phyloP scores from a whole-genome alignment of 2,329 filamentous ascomycete species.

The Venturia oleaginea region DNA sequence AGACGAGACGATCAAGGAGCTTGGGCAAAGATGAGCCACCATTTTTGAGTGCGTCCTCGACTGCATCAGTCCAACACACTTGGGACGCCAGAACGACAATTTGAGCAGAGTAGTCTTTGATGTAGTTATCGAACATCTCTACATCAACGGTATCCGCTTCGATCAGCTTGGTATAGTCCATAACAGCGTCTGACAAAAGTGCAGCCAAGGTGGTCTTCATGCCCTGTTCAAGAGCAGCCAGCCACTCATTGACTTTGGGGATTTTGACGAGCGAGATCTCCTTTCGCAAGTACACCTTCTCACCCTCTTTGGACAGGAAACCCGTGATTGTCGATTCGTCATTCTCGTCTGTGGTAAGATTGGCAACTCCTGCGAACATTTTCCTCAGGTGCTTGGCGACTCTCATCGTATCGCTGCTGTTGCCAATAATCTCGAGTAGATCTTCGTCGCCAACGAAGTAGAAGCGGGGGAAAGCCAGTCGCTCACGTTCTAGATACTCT shows the following conservation, averaged over 20 bases:
- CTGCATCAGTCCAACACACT: constrained; percentile 82
- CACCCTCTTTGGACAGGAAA: constrained; percentile 91
- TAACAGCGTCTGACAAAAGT: constrained; percentile 75
- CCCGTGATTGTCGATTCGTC: constrained; percentile 84
- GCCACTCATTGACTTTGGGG: constrained; percentile 97
- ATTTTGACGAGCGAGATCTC: constrained; percentile 89
- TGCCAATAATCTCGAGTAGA: constrained; percentile 96
- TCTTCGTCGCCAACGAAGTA: constrained; percentile 99
- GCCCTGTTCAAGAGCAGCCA: constrained; percentile 80
- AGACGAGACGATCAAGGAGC: constrained; percentile 74
- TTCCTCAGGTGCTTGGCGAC: constrained; percentile 99
- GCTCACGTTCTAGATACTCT: constrained; percentile 96
- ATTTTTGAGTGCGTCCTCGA: constrained; percentile 65
- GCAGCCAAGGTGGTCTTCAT: constrained; percentile 95
- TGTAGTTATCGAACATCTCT: constrained; percentile 66
- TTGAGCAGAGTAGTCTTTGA: constrained; percentile 79
- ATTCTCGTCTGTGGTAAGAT: constrained; percentile 84
- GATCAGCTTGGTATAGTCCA: constrained; percentile 73
- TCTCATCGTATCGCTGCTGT: constrained; percentile 92
- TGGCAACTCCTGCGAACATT: constrained; percentile 97
- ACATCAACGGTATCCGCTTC: constrained; percentile 60
- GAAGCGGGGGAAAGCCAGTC: constrained; percentile 95
- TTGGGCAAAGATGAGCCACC: constrained; percentile 60
- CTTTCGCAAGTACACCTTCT: constrained; percentile 77
- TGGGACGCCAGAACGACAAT: constrained; percentile 93